Evolutionary conservation across 2,329 filamentous ascomycete species (phyloP).

Genomic region (Exserohilum rostratum): DNA sequence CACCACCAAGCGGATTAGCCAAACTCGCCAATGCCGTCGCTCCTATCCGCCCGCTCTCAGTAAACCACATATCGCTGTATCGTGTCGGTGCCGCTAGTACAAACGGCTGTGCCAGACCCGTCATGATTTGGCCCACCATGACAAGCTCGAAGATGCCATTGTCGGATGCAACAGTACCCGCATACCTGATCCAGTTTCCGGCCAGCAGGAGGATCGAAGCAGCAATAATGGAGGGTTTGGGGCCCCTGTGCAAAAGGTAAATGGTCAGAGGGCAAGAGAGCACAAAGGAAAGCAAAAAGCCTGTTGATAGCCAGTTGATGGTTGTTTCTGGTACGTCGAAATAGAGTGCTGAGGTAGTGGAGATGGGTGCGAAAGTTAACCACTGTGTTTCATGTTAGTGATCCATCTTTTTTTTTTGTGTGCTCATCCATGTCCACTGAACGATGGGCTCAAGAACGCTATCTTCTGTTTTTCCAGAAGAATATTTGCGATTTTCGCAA

Average conservation of each 20-base stretch:
- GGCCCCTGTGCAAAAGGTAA: slow-evolving; percentile 78
- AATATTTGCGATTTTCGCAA: no score
- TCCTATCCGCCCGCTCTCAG: slow-evolving; percentile 77
- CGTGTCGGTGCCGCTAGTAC: slow-evolving; percentile 86
- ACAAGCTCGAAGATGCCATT: slow-evolving; percentile 72
- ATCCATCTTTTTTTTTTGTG: no score
- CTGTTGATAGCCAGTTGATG: slow-evolving; percentile 93
- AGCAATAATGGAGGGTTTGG: slow-evolving; percentile 76
- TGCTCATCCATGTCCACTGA: no score
- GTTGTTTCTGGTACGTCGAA: slow-evolving; percentile 75
- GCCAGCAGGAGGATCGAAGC: slow-evolving; percentile 75
- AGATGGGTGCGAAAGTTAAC: slow-evolving; percentile 89
- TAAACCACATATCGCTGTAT: slow-evolving; percentile 96
- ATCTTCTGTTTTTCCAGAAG: no score
- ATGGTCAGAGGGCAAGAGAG: slow-evolving; percentile 72
- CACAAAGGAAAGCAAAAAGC: slow-evolving; percentile 84
- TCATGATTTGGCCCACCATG: slow-evolving; percentile 91
- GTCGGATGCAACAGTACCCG: slow-evolving; percentile 63
- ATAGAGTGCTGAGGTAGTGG: slow-evolving; percentile 73
- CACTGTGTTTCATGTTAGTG: slow-evolving; percentile 62
- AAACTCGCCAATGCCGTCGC: slow-evolving; percentile 85
- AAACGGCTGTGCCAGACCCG: slow-evolving; percentile 89
- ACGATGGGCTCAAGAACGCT: no score
- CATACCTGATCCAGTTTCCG: slow-evolving; percentile 93
- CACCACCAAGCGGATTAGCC: slow-evolving; percentile 89